Base-by-base conservation (phyloP, 768 basidiomycete genomes). In the Pholiota conissans region DNA sequence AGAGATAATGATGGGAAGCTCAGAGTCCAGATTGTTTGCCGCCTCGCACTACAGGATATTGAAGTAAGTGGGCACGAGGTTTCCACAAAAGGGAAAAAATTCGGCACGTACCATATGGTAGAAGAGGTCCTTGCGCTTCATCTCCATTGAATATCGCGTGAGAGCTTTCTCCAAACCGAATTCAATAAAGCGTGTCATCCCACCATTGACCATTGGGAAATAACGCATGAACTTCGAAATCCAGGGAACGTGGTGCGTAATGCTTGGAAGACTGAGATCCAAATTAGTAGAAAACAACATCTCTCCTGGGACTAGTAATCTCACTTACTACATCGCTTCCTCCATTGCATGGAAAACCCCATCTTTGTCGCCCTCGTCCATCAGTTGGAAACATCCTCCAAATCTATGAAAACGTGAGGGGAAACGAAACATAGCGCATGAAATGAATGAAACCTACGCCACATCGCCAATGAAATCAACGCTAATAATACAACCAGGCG, bases 401-500 rank as follows among this genome's bases (percentile, higher is more conserved):
- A 73, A 73, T 2, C 73, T 73, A n/a, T 2, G 18, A 10, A n/a
- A 55, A 30, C 29, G 39, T 40, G 37, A 46, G 24, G 49, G 52
- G 8, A 8, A 13, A 14, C 29, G n/a, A 35, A 24, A 26, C 30
- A 27, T 27, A 13, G 48, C 34, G 16, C 18, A n/a, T 11, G 13
- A 13, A 27, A 52, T 20, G 4, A 58, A 32, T 13, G 24, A 54
- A 16, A 58, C 71, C 48, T 60, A 77, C 74, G 72, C 74, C 34
- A 75, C 67, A 54, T 78, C 76, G 9, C 74, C 71, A 66, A 76
- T 74, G 24, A 76, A 65, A 61, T 78, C 75, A 55, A 69, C 72
- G 22, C 75, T 76, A n/a, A n/a, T n/a, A n/a, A n/a, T n/a, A n/a
- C n/a, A n/a, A n/a, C n/a, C n/a, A n/a, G n/a, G n/a, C n/a, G n/a